Evolutionary conservation across 495 filamentous ascomycete genomes (phyloP).

Genomic region (Annulohypoxylon stygium): DNA sequence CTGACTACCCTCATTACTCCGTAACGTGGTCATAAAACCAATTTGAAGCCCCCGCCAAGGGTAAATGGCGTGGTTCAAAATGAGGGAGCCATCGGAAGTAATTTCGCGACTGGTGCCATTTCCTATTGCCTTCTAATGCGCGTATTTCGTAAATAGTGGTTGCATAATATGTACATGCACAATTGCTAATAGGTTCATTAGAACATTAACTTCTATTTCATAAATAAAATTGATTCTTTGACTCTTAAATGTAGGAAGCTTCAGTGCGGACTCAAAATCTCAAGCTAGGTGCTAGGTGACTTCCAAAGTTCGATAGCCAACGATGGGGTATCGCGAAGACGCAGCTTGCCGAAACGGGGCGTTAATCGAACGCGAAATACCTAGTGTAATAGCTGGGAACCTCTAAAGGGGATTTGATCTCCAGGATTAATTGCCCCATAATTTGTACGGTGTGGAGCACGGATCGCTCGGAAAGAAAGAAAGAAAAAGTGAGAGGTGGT

Average conservation of each 20-base stretch:
- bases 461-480: slow-evolving; percentile 43
- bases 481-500: not conserved
- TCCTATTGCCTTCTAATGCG: slow-evolving; percentile 26
- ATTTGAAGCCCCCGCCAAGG: slow-evolving; percentile 37
- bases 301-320: not conserved
- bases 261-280: not conserved
- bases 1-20: slow-evolving; percentile 25
- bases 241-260: not conserved
- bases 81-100: slow-evolving; percentile 25
- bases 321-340: not conserved
- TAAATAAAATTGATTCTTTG: too few species aligned
- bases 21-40: slow-evolving; percentile 38
- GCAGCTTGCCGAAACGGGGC: slow-evolving; percentile 7
- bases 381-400: not conserved
- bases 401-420: not conserved
- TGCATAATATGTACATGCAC: not conserved
- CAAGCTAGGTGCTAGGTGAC: not conserved
- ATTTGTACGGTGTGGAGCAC: slow-evolving; percentile 27
- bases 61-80: slow-evolving; percentile 43
- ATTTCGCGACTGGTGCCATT: slow-evolving; percentile 24
- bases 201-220: not conserved
- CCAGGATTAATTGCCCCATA: slow-evolving; percentile 2
- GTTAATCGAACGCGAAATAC: slow-evolving; percentile 5
- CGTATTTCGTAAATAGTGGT: slow-evolving; percentile 1
- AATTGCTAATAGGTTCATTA: too few species aligned